Evolutionary conservation across 1,284 basidiomycete genomes (phyloP), one percentile per base, ranked within the genome.

Genomic region (Trametes polyzona): DNA sequence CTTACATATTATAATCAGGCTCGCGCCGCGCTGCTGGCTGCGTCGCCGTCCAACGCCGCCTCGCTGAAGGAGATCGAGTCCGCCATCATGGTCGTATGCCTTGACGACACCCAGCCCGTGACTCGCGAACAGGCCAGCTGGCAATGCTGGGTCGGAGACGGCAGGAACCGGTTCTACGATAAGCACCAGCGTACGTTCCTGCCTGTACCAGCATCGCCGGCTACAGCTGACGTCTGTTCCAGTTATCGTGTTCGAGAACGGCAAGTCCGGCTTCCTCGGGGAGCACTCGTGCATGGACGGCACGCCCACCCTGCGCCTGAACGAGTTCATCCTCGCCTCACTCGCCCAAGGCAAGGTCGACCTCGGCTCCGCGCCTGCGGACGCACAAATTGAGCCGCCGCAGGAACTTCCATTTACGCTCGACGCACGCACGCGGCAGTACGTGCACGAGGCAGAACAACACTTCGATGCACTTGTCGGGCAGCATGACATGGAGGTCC

Each of bases 241-340:
- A 94, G 92, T 97, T 53, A 86, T 98, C 67, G 92, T 97, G 33
- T 97, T 92, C 69, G 91, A 94, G 63, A 93, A 95, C 65, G 97
- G 95, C 52, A 92, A 95, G 58, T 94, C 93, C 26, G 96, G 94
- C 1, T 99, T 97, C 79, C 76, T 92, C 1, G 90, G 90, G 33
- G 90, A 93, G 69, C 94, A 96, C 74, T 94, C 92, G 12, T 94
- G 92, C 71, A 93, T 96, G 92, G 96, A 98, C 70, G 96, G 96
- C 42, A 98, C 95, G 0, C 93, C 96, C 0, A 98, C 96, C 0
- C 79, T 98, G 30, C 89, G 96, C 53, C 76, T 98, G 80, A 98
- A 97, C 78, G 96, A 99, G 73, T 99, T 96, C 73, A 78, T 95
- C 52, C 77, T 98, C 40, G 92, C 86, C 14, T 83, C 90, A 0